Conservation (phyloP, 257 asterid species). For the Solanum ossicruentum region DNA sequence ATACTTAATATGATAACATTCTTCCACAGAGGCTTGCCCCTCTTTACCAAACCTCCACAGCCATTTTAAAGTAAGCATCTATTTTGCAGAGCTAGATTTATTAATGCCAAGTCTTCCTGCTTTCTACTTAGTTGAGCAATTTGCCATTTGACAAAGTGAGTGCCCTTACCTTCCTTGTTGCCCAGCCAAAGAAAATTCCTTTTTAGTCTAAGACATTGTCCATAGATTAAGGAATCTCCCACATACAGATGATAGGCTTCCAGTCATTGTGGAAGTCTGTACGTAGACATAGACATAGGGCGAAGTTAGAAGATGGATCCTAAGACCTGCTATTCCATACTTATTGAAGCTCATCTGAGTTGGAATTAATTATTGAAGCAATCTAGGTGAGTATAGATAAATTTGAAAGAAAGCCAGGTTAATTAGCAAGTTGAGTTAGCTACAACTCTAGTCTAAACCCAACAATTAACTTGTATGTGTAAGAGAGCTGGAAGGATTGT, state of each 20-base stretch:
- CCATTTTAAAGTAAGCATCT: no score
- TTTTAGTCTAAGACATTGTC: no score
- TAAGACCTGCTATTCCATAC: neutral
- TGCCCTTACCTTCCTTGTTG: no score
- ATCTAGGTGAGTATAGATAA: neutral
- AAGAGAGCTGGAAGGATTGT: neutral
- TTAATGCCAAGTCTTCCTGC: no score
- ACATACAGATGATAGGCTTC: neutral
- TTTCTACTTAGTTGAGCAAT: no score
- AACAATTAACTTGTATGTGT: neutral
- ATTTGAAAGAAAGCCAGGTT: neutral
- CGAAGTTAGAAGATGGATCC: neutral
- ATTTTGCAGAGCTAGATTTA: no score
- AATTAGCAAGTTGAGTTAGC: neutral
- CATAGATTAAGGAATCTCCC: neutral
- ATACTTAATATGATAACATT: no score
- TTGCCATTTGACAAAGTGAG: no score
- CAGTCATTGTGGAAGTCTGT: neutral
- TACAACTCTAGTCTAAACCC: neutral
- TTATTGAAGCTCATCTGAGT: neutral
- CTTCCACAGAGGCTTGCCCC: no score
- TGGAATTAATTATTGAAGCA: neutral
- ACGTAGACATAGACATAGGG: neutral
- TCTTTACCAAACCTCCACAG: no score
- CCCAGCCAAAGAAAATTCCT: no score